Conservation (phyloP, 495 filamentous ascomycete genomes). For the Penicillium goetzii region DNA sequence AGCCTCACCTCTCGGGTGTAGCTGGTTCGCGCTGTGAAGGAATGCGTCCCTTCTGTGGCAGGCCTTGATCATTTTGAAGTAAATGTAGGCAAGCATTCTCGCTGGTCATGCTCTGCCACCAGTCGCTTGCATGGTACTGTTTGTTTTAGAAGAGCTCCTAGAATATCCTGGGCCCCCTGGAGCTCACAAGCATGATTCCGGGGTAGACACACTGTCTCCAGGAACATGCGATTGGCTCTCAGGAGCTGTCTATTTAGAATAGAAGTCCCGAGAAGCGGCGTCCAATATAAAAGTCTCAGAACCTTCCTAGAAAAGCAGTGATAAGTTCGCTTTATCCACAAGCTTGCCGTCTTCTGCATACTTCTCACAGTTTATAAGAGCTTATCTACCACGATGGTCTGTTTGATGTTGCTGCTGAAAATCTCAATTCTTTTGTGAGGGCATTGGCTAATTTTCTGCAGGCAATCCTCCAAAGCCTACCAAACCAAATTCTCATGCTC, state of each 20-base stretch:
- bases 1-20: not conserved
- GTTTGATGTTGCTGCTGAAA: not conserved
- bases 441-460: not conserved
- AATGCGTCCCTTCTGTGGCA: not conserved
- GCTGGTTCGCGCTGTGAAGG: not conserved
- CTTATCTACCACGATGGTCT: conserved; percentile 2
- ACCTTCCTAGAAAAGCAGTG: not conserved
- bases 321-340: not conserved
- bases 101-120: not conserved
- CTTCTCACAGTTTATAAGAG: not conserved
- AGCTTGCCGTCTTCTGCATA: not conserved
- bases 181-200: not conserved
- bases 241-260: not conserved
- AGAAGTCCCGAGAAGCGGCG: not conserved
- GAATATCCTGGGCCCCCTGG: not conserved
- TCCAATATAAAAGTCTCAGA: not conserved
- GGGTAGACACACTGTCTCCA: not conserved
- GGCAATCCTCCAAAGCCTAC: conserved; percentile 2
- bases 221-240: not conserved
- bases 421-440: not conserved
- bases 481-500: not conserved
- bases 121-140: not conserved
- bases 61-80: not conserved
- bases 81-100: not conserved
- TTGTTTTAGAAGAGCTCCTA: not conserved